These are phyloP conservation scores for Heritiera fomes DNA, from an alignment of 345 rosid species.

Conservation along the genomic window DNA sequence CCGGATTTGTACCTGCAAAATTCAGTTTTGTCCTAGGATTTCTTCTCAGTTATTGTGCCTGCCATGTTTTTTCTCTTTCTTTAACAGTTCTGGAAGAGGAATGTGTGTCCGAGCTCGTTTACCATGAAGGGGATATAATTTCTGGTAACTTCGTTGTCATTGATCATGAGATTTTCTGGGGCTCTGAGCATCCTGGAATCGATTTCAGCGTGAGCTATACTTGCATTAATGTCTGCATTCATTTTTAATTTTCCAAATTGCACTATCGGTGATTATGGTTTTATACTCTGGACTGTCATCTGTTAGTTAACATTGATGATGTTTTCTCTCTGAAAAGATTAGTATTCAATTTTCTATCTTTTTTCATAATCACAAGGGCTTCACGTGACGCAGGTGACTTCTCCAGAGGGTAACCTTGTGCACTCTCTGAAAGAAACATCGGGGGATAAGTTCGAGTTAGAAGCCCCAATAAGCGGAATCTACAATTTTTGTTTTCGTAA, in stretches of 20 bases:
- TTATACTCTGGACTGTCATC: no score
- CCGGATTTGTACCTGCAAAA: neutral
- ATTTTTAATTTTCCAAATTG: neutral
- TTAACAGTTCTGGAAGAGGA: slow-evolving; percentile 78
- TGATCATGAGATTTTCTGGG: slow-evolving; percentile 95
- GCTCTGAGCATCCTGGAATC: slow-evolving; percentile 93
- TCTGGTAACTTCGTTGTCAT: slow-evolving; percentile 91
- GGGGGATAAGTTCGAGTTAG: slow-evolving; percentile 88
- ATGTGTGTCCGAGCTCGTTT: slow-evolving; percentile 86
- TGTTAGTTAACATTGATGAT: no score
- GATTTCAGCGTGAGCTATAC: slow-evolving; percentile 59
- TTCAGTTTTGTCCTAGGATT: neutral
- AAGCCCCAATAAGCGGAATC: slow-evolving; percentile 93
- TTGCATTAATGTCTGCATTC: neutral
- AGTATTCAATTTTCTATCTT: neutral
- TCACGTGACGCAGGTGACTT: slow-evolving; percentile 67
- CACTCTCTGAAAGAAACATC: slow-evolving; percentile 73
- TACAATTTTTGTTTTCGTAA: slow-evolving; percentile 92
- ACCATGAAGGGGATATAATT: slow-evolving; percentile 79
- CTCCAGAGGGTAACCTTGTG: slow-evolving; percentile 71
- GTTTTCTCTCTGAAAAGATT: no score
- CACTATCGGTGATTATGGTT: neutral
- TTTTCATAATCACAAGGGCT: neutral
- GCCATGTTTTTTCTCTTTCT: slow-evolving; percentile 57
- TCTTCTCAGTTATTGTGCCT: neutral